phyloP scores from a whole-genome alignment of 208 protist genomes.

The Crithidia bombi region DNA sequence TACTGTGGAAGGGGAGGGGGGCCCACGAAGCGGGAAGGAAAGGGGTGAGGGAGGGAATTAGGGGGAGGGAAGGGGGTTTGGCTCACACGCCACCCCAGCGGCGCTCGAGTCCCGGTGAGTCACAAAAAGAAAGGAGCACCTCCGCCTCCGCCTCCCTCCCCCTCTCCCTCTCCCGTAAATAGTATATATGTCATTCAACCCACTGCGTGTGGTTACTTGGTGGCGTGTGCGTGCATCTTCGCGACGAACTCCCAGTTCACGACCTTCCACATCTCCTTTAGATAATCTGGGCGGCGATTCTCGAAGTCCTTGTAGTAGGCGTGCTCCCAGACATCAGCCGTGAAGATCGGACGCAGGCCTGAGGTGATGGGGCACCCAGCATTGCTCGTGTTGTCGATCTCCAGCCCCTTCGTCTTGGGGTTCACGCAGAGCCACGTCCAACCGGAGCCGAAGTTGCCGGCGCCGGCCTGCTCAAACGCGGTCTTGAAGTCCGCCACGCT shows the following conservation, averaged over 20 bases:
- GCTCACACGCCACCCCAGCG: too few species aligned
- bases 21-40: background rate
- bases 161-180: too few species aligned
- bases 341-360: slow-evolving; percentile 84
- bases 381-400: slow-evolving; percentile 92
- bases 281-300: slow-evolving; percentile 90
- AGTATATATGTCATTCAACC: too few species aligned
- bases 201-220: slow-evolving; percentile 39
- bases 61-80: too few species aligned
- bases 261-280: slow-evolving; percentile 88
- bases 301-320: slow-evolving; percentile 96
- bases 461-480: slow-evolving; percentile 69
- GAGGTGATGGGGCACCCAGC: slow-evolving; percentile 82
- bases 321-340: slow-evolving; percentile 94
- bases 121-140: background rate
- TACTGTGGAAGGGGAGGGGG: background rate
- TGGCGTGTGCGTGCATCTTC: slow-evolving; percentile 51
- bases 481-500: slow-evolving; percentile 92
- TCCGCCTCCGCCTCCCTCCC: too few species aligned
- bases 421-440: slow-evolving; percentile 95
- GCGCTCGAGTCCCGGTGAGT: too few species aligned
- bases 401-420: slow-evolving; percentile 69
- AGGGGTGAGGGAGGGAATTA: slow-evolving; percentile 7
- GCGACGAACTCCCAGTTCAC: slow-evolving; percentile 92
- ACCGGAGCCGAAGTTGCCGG: slow-evolving; percentile 94